Base-by-base conservation (phyloP, 371 early-diverging fungal species). In the Catenaria anguillulae region DNA sequence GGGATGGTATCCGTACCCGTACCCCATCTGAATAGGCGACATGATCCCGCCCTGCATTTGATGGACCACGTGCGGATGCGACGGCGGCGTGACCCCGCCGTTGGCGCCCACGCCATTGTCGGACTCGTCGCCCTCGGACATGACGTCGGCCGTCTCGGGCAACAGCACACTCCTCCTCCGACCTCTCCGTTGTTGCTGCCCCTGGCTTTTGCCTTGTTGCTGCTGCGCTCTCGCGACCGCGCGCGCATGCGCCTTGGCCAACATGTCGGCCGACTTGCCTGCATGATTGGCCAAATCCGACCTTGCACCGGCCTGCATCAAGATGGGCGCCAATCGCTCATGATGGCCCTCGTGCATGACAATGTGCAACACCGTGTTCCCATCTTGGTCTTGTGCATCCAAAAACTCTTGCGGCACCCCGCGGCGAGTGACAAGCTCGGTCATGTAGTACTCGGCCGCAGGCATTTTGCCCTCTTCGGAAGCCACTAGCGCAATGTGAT, bases 311-410 rank as follows among this genome's bases (percentile, higher is more conserved):
- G 83, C 87, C 23, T 89, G 83, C 48, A 90, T 60, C 24, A 96
- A 70, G 65, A 88, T 65, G 56, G 83, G 72, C 0, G 89, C 81
- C 17, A 93, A 40, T 40, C 40, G 67, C 15, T 78, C 77, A 55
- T 83, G 77, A 65, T 86, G 85, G 19, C 89, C 91, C 6, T 83
- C 73, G 34, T 88, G 74, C 4, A 91, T 87, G 1, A 93, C 92
- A 46, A 95, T 81, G 45, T 83, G 89, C 55, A 95, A 67, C 15
- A 95, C 92, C 0, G 97, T 94, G 63, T 96, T 89, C 10, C 97
- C 97, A 48, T 79, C 81, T 2, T 67, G 73, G 66, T 96, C 97
- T 70, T 85, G 84, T n/a, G 85, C 75, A 60, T 94, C 86, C 34
- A 94, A 69, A 21, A 95, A 78, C 1, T 83, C 75, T 0, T 31